phyloP scores from a whole-genome alignment of 768 basidiomycete species.

The Xerocomus potaroensis region DNA sequence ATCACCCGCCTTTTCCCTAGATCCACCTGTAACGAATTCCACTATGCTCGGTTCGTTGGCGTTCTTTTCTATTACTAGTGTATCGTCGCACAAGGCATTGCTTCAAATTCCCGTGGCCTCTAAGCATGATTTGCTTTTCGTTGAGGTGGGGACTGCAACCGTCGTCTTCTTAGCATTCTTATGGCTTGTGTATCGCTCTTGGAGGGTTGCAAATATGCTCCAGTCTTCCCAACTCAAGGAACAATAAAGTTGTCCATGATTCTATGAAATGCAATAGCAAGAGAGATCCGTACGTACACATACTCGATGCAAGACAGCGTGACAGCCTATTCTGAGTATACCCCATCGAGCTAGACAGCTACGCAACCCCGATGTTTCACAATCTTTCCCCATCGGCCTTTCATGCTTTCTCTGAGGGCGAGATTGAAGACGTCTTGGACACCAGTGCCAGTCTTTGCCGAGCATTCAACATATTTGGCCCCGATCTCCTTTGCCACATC shows the following conservation, averaged over 20 bases:
- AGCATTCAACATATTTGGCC: constrained; percentile 91
- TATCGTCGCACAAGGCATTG: constrained; percentile 2
- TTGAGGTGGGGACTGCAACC: constrained; percentile 35
- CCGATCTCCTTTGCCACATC: constrained; percentile 91
- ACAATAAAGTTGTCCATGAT: constrained; percentile 15
- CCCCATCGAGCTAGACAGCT: constrained; percentile 34
- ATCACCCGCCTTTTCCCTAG: constrained; percentile 8
- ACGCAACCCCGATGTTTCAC: constrained; percentile 71
- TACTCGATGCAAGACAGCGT: constrained; percentile 15
- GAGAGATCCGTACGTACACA: constrained; percentile 31
- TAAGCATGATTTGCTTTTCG: constrained; percentile 26
- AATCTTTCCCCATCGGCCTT: constrained; percentile 69
- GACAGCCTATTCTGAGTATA: constrained; percentile 10
- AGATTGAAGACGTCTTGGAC: constrained; percentile 90
- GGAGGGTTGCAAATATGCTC: constrained; percentile 21
- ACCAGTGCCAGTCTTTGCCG: constrained; percentile 85
- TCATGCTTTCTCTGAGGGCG: constrained; percentile 88
- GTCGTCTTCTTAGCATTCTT: constrained; percentile 32
- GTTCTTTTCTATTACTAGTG: constrained; percentile 16
- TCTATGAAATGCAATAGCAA: constrained; percentile 20
- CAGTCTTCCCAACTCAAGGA: constrained; percentile 22
- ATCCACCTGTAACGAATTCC: constrained; percentile 19
- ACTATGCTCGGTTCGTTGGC: constrained; percentile 16
- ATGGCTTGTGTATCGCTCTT: constrained; percentile 29
- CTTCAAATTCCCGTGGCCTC: constrained; percentile 34